Base-by-base conservation (phyloP, 345 rosid genomes). In the Kernera saxatilis region DNA sequence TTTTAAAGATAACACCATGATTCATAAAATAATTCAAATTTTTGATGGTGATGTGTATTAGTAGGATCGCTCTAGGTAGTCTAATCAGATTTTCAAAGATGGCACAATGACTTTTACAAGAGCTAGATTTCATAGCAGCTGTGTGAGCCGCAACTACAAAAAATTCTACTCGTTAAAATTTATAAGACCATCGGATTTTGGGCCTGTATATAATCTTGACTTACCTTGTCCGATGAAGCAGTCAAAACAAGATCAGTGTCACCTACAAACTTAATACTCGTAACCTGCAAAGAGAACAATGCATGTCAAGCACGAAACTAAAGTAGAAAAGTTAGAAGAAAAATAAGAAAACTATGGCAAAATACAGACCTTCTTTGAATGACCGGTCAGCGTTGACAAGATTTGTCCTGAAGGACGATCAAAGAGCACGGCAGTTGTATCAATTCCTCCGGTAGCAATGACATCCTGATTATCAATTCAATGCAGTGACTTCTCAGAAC, bases 391-490 rank as follows among this genome's bases (percentile, higher is more conserved):
- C 7, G 93, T 88, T 59, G 97, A 84, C 37, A 86, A 37, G 39
- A 94, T 86, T 81, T 91, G 88, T 63, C 99, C 99, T 27, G 99
- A 91, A 45, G 87, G 72, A 40, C 88, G 88, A 79, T 94, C 89
- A 80, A 94, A 89, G 68, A 94, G 76, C 57, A 91, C 90, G 27
- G 92, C 92, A 72, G 84, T 85, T 41, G 95, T 60, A 80, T 94
- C 99, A 55, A 86, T 65, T 63, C 99, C 99, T 62, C 99, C 99
- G 11, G 97, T 91, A 21, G 93, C 99, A 80, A 91, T 84, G 69
- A 79, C 64, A 76, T 88, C 98, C 99, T 95, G 79, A 46, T 53
- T 62, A 71, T 7, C 43, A 68, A 56, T 43, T 40, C 21, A 67
- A 59, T 50, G 59, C 55, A 74, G 14, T 58, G 23, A 50, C 22